These are phyloP conservation scores for Tinospora cordifolia DNA, from an alignment of 164 flowering plant genomes.

Conservation along the genomic window DNA sequence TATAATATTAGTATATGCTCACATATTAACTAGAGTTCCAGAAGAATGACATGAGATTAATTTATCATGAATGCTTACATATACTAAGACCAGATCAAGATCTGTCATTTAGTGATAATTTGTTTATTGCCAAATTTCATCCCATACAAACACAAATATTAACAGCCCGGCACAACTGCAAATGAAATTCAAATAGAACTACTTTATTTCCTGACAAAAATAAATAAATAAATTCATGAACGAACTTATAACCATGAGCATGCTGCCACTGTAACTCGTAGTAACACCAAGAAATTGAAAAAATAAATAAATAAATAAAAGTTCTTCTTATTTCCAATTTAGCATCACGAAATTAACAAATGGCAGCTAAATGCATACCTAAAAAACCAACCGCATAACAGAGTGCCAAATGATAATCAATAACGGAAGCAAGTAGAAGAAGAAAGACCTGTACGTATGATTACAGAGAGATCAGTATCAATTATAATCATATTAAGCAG, in stretches of 20 bases:
- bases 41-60: too few relatives aligned
- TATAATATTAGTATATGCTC: too few relatives aligned
- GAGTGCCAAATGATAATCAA: conserved; percentile 73
- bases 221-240: too few relatives aligned
- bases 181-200: too few relatives aligned
- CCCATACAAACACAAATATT: not conserved
- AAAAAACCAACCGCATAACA: conserved; percentile 56
- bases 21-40: too few relatives aligned
- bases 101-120: not conserved
- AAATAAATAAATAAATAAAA: too few relatives aligned
- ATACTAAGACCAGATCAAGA: not conserved
- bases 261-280: too few relatives aligned
- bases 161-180: not conserved
- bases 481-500: not conserved
- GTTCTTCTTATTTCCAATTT: not conserved
- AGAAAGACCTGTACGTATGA: conserved; percentile 61
- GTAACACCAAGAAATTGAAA: not conserved
- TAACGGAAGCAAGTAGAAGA: conserved; percentile 42
- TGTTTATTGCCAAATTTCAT: not conserved
- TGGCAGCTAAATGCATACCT: conserved; percentile 34
- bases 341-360: not conserved
- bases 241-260: too few relatives aligned
- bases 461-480: not conserved
- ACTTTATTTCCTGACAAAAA: too few relatives aligned
- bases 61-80: not conserved